Evolutionary conservation across 345 rosid species (phyloP).

Genomic region (Murraya koenigii): DNA sequence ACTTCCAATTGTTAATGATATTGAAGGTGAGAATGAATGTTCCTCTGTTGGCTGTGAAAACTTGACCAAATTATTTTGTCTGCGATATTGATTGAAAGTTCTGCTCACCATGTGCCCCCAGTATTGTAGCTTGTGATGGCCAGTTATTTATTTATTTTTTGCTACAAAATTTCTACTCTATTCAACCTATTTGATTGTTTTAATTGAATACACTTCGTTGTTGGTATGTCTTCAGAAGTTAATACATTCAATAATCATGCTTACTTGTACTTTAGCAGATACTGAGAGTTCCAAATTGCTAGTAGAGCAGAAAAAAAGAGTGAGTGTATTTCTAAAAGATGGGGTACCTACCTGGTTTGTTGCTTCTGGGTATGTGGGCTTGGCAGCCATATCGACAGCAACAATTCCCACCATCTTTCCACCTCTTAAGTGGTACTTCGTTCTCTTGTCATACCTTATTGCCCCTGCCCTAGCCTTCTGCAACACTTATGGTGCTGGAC

Average conservation of each 20-base stretch:
- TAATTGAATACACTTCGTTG: neutral
- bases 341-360: constrained; percentile 73
- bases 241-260: constrained; percentile 1
- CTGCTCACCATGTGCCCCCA: neutral
- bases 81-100: neutral
- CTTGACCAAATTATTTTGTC: neutral
- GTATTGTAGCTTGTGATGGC: neutral
- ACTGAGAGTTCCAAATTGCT: constrained; percentile 44
- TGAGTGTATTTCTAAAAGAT: constrained; percentile 72
- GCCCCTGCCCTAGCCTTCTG: constrained; percentile 95
- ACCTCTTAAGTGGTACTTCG: constrained; percentile 84
- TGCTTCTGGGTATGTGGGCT: constrained; percentile 73
- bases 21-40: constrained; percentile 45
- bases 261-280: constrained; percentile 33
- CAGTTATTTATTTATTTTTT: neutral
- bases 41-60: neutral
- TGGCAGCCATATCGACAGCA: constrained; percentile 83
- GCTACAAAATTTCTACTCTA: neutral
- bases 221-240: neutral
- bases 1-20: constrained; percentile 54
- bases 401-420: constrained; percentile 70
- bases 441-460: constrained; percentile 66
- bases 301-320: constrained; percentile 60
- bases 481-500: constrained; percentile 88
- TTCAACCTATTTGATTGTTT: neutral